Evolutionary conservation across 192 early-diverging fungal species (phyloP), one percentile per base, ranked within the genome.

Genomic region (Coemansia asiatica): DNA sequence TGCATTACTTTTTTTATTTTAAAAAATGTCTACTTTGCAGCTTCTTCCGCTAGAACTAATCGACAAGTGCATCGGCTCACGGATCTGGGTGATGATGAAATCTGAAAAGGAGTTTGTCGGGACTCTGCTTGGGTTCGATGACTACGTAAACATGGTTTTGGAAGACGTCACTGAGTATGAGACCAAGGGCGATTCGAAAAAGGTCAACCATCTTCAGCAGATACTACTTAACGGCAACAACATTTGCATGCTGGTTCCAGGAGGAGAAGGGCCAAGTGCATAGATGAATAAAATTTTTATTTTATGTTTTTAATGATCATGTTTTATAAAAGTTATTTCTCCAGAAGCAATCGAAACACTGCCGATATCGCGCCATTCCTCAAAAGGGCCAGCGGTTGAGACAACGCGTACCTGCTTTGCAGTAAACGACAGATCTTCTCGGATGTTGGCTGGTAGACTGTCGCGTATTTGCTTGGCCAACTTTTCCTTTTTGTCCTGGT

Each of bases 81-180:
- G 89, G 67, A 95, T 99, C 63, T 97, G 95, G 95, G 95, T 99
- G 1, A 75, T 97, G 47, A 95, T 99, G 95, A 97, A 97, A 84
- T 85, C 86, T 19, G 94, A 97, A 64, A 95, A 93, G 83, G 97
- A 99, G 81, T 99, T 99, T 74, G 88, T 89, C 19, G 97, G 97
- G 9, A 96, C 92, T 18, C 84, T 99, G 61, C 83, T 95, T 4
- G 94, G 94, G n/a, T 99, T 99, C 79, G 97, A 99, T 71, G 97
- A 99, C 80, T 99, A 89, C 84, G 95, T 97, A 70, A 68, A 97
- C 80, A 97, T 99, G 97, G 95, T 99, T 4, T 76, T 99, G 60
- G 92, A 96, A 61, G 90, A 99, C 61, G 97, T 97, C 35, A 97
- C 94, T 27, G 95, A 99, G 48, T 76, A 67, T 40, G 91, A 90